Evolutionary conservation across 2,329 filamentous ascomycete species (phyloP), one percentile per base, ranked within the genome.

Genomic region (Zalaria obscura): DNA sequence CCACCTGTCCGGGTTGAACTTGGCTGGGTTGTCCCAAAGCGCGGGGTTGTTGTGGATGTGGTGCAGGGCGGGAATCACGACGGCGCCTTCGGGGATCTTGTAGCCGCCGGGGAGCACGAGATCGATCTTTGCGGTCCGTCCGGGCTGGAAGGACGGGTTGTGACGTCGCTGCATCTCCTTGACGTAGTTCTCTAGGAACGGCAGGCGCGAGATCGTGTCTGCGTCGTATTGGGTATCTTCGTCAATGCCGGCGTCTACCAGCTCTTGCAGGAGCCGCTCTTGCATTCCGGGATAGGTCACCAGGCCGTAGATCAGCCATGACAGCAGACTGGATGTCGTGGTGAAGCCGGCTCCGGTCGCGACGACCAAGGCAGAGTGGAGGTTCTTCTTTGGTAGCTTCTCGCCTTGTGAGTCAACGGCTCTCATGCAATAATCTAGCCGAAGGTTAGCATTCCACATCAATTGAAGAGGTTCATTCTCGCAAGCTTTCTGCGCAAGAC

Each of bases 1-100:
- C 76, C 76, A 79, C 2, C 76, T 61, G 45, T 78, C 74, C 0
- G 75, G 72, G 48, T 78, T 63, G 50, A 79, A 79, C 0, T 62
- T 61, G 1, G 62, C 55, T 0, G 75, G 76, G 50, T 77, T 73
- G 36, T 73, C 66, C 76, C 75, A 80, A 2, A 72, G 42, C 2
- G 58, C 59, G 0, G 69, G 62, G 57, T 77, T 76, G 52, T 70
- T 66, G 48, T 67, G 63, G 38, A 68, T 63, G 36, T 59, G 54
- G 39, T 63, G 60, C 0, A 67, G 54, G 0, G 70, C 69, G 0
- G 69, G 63, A 41, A 79, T 72, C 27, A 78, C 59, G 28, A 78
- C 60, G 0, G 64, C 52, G 48, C 67, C 71, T 40, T 64, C 62
- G 27, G 72, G 69, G 0, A 79, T 52, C 41, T 63, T 66, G 59